These are phyloP conservation scores for Pholiota adiposa DNA, from an alignment of 1,284 basidiomycete genomes.

Conservation along the genomic window DNA sequence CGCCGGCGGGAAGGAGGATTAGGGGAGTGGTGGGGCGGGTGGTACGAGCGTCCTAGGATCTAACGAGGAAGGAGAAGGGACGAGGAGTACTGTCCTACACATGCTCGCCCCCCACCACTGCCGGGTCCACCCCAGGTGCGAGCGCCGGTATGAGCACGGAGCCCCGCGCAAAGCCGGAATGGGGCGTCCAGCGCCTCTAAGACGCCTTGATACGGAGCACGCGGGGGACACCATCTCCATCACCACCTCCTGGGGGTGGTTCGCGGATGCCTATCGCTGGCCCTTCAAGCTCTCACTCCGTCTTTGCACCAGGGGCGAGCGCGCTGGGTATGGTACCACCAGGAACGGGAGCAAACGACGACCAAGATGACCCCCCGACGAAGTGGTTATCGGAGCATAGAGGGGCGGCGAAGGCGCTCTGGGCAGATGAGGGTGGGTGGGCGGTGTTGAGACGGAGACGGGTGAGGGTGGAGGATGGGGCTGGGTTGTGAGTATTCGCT, in stretches of 20 bases:
- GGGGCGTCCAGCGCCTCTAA: conserved; percentile 31
- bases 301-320: too few relatives aligned
- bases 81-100: not conserved
- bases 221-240: not conserved
- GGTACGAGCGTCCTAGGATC: too few relatives aligned
- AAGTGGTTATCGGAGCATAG: conserved; percentile 45
- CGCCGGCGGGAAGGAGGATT: not conserved
- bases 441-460: conserved; percentile 43
- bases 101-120: too few relatives aligned
- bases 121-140: too few relatives aligned
- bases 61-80: too few relatives aligned
- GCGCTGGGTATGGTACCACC: too few relatives aligned
- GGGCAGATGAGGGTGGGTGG: conserved; percentile 49
- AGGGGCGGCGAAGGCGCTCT: conserved; percentile 55
- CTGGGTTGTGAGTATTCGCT: conserved; percentile 66
- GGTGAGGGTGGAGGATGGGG: conserved; percentile 55
- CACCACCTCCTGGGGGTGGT: not conserved
- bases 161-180: conserved; percentile 21
- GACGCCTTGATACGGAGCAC: conserved; percentile 26
- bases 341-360: too few relatives aligned
- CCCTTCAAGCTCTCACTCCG: too few relatives aligned
- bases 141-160: not conserved
- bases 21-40: not conserved
- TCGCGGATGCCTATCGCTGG: too few relatives aligned
- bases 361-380: conserved; percentile 25